Evolutionary conservation across 805 yeast species (phyloP).

Genomic region (Brettanomyces sp.): DNA sequence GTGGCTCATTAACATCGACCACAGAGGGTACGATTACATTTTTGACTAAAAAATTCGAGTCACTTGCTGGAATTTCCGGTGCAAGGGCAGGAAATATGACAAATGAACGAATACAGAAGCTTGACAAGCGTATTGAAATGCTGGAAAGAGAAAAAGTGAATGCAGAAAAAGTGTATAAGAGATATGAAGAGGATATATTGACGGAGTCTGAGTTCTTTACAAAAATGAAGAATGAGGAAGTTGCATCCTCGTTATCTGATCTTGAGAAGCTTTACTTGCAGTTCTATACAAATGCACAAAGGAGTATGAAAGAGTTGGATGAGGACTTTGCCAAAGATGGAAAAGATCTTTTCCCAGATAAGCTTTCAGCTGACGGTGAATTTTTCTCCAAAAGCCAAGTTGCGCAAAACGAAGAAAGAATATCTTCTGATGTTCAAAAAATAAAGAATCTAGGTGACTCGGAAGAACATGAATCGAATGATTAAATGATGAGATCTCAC

Average conservation of each 20-base stretch:
- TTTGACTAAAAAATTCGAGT: conserved; percentile 38
- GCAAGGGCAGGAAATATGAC: conserved; percentile 33
- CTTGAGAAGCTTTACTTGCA: conserved; percentile 69
- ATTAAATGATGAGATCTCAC: too few species aligned
- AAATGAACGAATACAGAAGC: conserved; percentile 32
- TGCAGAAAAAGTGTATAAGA: conserved; percentile 37
- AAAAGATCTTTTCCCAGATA: conserved; percentile 7
- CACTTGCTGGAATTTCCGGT: conserved; percentile 32
- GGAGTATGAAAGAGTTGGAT: conserved; percentile 51
- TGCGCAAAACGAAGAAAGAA: conserved; percentile 16
- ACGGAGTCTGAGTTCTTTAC: conserved; percentile 63
- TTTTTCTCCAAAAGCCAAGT: conserved; percentile 19
- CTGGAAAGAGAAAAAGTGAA: conserved; percentile 36
- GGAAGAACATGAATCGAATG: conserved; percentile 4
- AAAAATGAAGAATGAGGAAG: conserved; percentile 65
- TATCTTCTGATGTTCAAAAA: conserved; percentile 14
- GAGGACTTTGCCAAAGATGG: neutral
- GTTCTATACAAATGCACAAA: conserved; percentile 59
- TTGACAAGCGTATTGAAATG: conserved; percentile 28
- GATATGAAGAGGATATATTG: conserved; percentile 36
- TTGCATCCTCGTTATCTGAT: conserved; percentile 59
- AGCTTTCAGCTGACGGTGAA: conserved; percentile 14
- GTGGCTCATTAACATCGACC: conserved; percentile 26
- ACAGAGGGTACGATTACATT: conserved; percentile 27
- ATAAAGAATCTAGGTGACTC: neutral